phyloP scores from a whole-genome alignment of 352 stramenopile species.

The Aphanomyces cochlioides region DNA sequence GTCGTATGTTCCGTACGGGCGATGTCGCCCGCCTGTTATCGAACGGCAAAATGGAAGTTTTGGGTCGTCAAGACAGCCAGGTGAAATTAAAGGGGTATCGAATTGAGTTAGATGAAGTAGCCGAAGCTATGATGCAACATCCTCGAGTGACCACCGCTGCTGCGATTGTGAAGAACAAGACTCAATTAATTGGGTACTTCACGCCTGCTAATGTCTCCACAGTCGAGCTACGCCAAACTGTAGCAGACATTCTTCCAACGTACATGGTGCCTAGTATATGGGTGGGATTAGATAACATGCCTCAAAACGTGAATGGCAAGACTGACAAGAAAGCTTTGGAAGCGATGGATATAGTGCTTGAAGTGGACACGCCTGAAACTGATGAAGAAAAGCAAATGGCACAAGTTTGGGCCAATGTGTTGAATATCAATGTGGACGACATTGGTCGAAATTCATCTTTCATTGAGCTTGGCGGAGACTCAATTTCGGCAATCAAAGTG shows the following conservation, averaged over 20 bases:
- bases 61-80: slow-evolving; percentile 64
- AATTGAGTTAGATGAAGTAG: slow-evolving; percentile 76
- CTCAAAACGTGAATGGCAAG: slow-evolving; percentile 84
- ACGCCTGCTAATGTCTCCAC: slow-evolving; percentile 70
- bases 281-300: slow-evolving; percentile 70
- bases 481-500: not conserved
- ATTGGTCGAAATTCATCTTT: not conserved
- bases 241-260: slow-evolving; percentile 75
- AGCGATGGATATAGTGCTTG: not conserved
- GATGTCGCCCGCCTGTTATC: slow-evolving; percentile 88
- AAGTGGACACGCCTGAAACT: not conserved
- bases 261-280: slow-evolving; percentile 81
- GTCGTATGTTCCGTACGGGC: slow-evolving; percentile 91
- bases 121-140: slow-evolving; percentile 53
- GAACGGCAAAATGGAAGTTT: slow-evolving; percentile 86
- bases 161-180: slow-evolving; percentile 55
- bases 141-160: slow-evolving; percentile 42
- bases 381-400: not conserved
- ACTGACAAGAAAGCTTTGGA: slow-evolving; percentile 74
- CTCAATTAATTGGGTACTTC: slow-evolving; percentile 89
- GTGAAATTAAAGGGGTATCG: slow-evolving; percentile 81
- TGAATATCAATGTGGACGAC: not conserved
- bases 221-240: slow-evolving; percentile 56
- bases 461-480: not conserved
- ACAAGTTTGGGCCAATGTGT: not conserved